These are phyloP conservation scores for Picea glauca DNA, from an alignment of 75 land plant species.

Conservation along the genomic window DNA sequence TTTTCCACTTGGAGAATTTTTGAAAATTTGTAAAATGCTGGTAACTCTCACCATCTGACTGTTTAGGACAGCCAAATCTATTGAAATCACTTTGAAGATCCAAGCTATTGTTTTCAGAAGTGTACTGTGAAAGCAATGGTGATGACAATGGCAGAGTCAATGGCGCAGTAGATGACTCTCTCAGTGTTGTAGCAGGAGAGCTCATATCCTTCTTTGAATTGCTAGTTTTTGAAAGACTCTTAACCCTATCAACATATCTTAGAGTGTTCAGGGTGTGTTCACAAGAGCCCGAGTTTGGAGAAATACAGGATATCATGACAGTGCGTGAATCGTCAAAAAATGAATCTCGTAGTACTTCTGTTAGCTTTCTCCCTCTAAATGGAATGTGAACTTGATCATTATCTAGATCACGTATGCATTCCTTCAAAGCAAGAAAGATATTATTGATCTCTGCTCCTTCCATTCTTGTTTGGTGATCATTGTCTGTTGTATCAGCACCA, in stretches of 20 bases:
- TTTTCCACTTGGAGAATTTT: neutral
- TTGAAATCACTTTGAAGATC: conserved; percentile 13
- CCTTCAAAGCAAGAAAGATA: conserved; percentile 93
- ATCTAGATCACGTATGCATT: conserved; percentile 95
- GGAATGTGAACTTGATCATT: conserved; percentile 98
- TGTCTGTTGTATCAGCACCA: conserved; percentile 98
- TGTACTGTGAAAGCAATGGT: conserved; percentile 15
- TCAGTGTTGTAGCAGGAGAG: conserved; percentile 19
- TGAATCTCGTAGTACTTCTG: conserved; percentile 98
- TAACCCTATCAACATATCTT: conserved; percentile 99
- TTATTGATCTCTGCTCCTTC: conserved; percentile 99
- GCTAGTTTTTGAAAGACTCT: conserved; percentile 88
- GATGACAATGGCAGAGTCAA: conserved; percentile 16
- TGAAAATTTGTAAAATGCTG: conserved; percentile 3
- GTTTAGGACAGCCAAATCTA: conserved; percentile 36
- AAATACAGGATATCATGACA: conserved; percentile 97
- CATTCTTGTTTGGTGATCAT: conserved; percentile 96
- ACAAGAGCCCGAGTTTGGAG: conserved; percentile 94
- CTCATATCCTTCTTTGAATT: conserved; percentile 59
- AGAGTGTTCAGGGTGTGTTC: conserved; percentile 96
- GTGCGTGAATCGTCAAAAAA: conserved; percentile 93
- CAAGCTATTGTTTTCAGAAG: conserved; percentile 15
- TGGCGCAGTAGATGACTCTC: conserved; percentile 41
- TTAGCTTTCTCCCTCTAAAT: conserved; percentile 93
- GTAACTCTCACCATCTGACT: conserved; percentile 19